Evolutionary conservation across 352 stramenopile species (phyloP).

Genomic region (Pythium volutum): DNA sequence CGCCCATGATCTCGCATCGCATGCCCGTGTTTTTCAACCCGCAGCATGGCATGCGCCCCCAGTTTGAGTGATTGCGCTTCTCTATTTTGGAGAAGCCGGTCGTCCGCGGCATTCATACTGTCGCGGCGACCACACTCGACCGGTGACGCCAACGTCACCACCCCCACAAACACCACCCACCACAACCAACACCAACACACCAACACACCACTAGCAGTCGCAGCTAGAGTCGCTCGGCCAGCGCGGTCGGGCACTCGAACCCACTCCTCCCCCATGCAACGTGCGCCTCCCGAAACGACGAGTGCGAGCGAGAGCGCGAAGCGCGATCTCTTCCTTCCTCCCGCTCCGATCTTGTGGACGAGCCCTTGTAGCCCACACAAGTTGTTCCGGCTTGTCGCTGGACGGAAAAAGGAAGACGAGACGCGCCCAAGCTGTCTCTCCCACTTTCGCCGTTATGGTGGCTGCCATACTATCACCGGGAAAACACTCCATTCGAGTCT

Average conservation of each 20-base stretch:
- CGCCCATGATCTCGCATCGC: slow-evolving; percentile 52
- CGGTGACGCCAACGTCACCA: background rate
- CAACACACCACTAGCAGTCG: background rate
- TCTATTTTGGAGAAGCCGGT: background rate
- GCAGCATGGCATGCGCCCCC: slow-evolving; percentile 13
- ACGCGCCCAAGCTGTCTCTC: too few species aligned
- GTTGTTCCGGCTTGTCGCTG: too few species aligned
- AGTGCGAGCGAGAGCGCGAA: background rate
- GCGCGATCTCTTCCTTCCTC: background rate
- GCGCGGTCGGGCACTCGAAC: background rate
- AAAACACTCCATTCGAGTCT: background rate
- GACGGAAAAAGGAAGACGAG: background rate
- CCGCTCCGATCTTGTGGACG: background rate
- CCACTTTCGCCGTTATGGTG: background rate
- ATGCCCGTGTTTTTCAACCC: slow-evolving; percentile 73
- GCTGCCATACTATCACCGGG: background rate
- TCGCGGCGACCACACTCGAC: background rate
- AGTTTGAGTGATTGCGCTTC: slow-evolving; percentile 14
- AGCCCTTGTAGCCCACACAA: background rate
- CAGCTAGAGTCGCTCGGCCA: background rate
- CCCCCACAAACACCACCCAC: too few species aligned
- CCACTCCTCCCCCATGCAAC: background rate
- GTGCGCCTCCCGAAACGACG: background rate
- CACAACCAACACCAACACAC: background rate
- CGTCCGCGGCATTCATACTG: background rate